Percentiles rank a stretch among this genome's conserved stretches.
Evolutionary conservation across 129 eudicot genomes (phyloP).

Genomic region (Calendula officinalis): DNA sequence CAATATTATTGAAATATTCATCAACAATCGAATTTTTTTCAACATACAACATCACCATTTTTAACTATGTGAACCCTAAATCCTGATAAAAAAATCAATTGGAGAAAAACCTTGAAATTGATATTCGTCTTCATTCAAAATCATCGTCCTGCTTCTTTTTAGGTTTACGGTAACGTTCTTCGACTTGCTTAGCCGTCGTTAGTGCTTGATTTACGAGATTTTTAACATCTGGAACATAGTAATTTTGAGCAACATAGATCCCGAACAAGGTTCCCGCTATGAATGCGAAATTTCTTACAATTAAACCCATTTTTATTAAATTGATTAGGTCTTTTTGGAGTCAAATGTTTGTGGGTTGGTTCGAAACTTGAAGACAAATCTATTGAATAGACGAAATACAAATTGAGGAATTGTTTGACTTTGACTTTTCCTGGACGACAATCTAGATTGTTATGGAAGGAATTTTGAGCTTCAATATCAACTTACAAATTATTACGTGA

Average conservation of each 20-base stretch:
- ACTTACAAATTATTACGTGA: no score
- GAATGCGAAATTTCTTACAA: not conserved
- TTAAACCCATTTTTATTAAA: not conserved
- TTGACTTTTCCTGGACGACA: not conserved
- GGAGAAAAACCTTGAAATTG: no score
- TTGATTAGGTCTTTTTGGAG: not conserved
- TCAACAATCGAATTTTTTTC: no score
- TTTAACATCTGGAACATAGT: conserved; percentile 15
- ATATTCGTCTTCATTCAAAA: not conserved
- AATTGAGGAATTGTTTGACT: not conserved
- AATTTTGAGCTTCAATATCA: no score
- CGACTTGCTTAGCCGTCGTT: conserved; percentile 1
- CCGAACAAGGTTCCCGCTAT: conserved; percentile 9
- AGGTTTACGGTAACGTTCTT: conserved; percentile 1
- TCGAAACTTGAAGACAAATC: not conserved
- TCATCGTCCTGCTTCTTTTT: not conserved
- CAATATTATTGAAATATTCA: no score
- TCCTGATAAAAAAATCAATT: no score
- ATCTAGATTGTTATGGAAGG: no score
- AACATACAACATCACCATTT: no score
- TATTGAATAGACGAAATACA: not conserved
- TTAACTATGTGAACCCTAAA: no score
- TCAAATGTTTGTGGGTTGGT: not conserved
- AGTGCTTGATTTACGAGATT: not conserved
- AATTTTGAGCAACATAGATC: conserved; percentile 10